These are phyloP conservation scores for Cyberlindnera bimundalis DNA, from an alignment of 805 yeast species.

Conservation along the genomic window DNA sequence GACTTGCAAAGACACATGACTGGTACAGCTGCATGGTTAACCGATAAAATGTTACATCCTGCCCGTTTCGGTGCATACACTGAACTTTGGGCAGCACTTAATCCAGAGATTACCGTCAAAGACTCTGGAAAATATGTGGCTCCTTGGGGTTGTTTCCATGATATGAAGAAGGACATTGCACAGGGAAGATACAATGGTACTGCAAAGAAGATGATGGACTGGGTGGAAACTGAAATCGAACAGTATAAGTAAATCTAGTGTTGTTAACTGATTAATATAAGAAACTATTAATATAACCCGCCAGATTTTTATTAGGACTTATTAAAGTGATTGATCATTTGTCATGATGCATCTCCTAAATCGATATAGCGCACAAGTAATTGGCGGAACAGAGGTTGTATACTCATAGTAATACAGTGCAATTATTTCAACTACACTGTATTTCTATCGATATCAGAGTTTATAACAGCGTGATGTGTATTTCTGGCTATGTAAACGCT, in stretches of 20 bases:
- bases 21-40: neutral
- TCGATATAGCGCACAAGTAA: too few relatives aligned
- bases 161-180: conserved; percentile 34
- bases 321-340: too few relatives aligned
- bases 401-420: too few relatives aligned
- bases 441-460: too few relatives aligned
- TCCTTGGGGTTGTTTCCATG: conserved; percentile 43
- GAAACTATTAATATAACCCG: too few relatives aligned
- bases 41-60: conserved; percentile 3
- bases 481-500: too few relatives aligned
- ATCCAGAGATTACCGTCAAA: conserved; percentile 33
- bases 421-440: too few relatives aligned
- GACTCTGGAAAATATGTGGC: conserved; percentile 36
- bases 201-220: conserved; percentile 34
- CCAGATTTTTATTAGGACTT: too few relatives aligned
- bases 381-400: too few relatives aligned
- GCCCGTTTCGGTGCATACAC: conserved; percentile 40
- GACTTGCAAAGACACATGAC: conserved; percentile 31
- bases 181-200: conserved; percentile 31
- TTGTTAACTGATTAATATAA: too few relatives aligned
- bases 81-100: conserved; percentile 41
- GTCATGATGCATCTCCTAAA: too few relatives aligned
- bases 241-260: neutral
- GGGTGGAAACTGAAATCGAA: conserved; percentile 29
- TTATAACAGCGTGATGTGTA: too few relatives aligned